Base-by-base conservation (phyloP, 2,329 filamentous ascomycete species). In the Sordariomycetes sp. region DNA sequence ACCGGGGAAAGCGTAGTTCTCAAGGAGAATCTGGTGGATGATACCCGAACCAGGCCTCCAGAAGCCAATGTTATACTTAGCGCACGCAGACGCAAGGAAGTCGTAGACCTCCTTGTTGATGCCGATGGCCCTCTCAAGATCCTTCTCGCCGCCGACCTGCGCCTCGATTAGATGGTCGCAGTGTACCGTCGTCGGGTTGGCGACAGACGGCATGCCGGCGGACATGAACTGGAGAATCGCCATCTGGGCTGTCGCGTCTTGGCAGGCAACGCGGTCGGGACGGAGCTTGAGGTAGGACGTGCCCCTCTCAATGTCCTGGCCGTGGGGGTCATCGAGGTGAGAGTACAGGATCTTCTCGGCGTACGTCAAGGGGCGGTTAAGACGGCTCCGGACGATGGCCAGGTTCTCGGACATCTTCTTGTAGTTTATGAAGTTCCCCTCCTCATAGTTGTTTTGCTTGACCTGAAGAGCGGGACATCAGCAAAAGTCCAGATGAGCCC, bases 51-150 rank as follows among this genome's bases (percentile, higher is more conserved):
- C 94, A 63, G 94, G 94, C 74, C 84, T 90, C 94, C 94, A 99
- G 86, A 97, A 97, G 79, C 94, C 94, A 73, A 97, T 97, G 82
- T 97, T 92, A 82, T 97, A 99, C 81, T 97, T 99, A 69, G 91
- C 91, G 73, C 92, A 97, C 63, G 92, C 88, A 62, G 86, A 85
- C 61, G 90, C 83, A 70, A 99, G 78, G 82, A 99, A 99, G 76
- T 97, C 88, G 77, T 97, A 99, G 65, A 99, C 94, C 76, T 97
- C 92, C 82, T 95, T 95, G 86, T 97, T 97, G 78, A 96, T 96
- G 65, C 85, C 82, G 68, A 92, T 79, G 66, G 94, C 94, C 68
- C 92, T 85, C 61, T 83, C 87, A 73, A 97, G 79, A 87, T 99
- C 94, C 84, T 96, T 94, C 62, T 80, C 84, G 66, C 91, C 91